A percentile compares a stretch with the other conserved stretches of the same genome.
Evolutionary conservation across 768 basidiomycete species (phyloP).

Genomic region (Trametes maxima): DNA sequence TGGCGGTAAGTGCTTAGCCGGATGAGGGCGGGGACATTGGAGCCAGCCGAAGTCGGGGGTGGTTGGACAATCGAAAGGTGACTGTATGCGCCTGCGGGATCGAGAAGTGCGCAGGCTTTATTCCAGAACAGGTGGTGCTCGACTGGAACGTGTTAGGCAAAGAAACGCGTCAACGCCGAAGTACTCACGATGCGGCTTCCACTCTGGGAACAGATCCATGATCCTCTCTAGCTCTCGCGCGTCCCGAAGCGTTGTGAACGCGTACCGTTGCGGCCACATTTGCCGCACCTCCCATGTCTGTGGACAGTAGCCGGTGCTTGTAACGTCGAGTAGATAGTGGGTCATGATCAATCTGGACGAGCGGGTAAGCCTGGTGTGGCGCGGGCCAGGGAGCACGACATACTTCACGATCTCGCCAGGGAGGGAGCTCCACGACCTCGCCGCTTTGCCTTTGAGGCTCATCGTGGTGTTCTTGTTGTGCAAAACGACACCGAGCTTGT

Average conservation of each 20-base stretch:
- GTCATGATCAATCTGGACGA: constrained; percentile 56
- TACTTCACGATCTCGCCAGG: constrained; percentile 64
- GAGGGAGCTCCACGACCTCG: constrained; percentile 62
- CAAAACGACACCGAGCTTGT: constrained; percentile 9
- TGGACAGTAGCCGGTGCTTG: constrained; percentile 49
- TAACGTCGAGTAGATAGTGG: constrained; percentile 54
- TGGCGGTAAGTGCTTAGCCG: constrained; percentile 54
- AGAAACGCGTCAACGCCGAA: constrained; percentile 20
- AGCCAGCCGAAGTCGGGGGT: constrained; percentile 32
- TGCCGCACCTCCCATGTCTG: constrained; percentile 50
- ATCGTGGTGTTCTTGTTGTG: not conserved
- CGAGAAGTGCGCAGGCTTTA: constrained; percentile 60
- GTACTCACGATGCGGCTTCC: constrained; percentile 61
- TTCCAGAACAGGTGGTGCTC: constrained; percentile 73
- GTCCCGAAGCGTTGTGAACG: constrained; percentile 65
- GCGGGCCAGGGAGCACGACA: constrained; percentile 25
- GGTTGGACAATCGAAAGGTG: constrained; percentile 48
- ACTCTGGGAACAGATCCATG: constrained; percentile 64
- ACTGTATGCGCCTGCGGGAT: constrained; percentile 59
- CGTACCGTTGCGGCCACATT: constrained; percentile 62
- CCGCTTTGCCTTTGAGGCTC: constrained; percentile 57
- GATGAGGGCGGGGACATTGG: constrained; percentile 23
- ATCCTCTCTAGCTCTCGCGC: constrained; percentile 59
- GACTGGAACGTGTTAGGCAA: constrained; percentile 43
- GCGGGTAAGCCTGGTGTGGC: constrained; percentile 24